These are phyloP conservation scores for Annulohypoxylon nitens DNA, from an alignment of 495 filamentous ascomycete species.

Conservation along the genomic window DNA sequence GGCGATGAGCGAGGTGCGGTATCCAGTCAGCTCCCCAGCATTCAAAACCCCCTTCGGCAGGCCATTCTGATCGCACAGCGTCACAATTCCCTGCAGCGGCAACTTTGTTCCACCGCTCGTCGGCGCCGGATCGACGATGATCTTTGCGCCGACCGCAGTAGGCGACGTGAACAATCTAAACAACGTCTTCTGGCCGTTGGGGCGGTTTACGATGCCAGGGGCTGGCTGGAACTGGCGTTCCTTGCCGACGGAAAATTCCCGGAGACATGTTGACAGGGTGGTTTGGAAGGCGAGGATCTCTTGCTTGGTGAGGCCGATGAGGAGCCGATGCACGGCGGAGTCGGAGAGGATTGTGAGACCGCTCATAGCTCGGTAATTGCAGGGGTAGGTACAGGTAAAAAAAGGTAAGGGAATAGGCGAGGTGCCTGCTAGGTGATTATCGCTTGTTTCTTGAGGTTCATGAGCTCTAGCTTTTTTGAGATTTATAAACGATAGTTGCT, in stretches of 20 bases:
- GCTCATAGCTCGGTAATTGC: background rate
- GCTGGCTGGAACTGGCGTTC: background rate
- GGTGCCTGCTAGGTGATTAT: background rate
- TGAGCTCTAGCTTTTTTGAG: background rate
- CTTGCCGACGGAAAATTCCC: background rate
- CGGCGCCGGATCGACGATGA: constrained; percentile 5
- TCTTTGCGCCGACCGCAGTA: background rate
- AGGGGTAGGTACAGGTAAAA: background rate
- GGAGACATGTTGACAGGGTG: background rate
- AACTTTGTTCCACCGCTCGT: background rate
- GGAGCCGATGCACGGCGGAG: background rate
- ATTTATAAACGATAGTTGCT: background rate
- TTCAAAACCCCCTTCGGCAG: background rate
- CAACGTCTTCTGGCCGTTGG: background rate
- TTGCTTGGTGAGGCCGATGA: background rate
- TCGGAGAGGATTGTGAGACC: constrained; percentile 3
- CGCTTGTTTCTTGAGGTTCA: background rate
- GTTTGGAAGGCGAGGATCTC: background rate
- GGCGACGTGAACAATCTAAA: background rate
- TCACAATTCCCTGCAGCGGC: background rate
- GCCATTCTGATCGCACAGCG: background rate
- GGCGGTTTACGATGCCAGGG: background rate
- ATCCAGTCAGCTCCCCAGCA: background rate
- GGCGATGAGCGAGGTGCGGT: background rate
- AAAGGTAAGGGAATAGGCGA: background rate